Base-by-base conservation (phyloP, 2,329 filamentous ascomycete genomes). In the Zymoseptoria crescenta region DNA sequence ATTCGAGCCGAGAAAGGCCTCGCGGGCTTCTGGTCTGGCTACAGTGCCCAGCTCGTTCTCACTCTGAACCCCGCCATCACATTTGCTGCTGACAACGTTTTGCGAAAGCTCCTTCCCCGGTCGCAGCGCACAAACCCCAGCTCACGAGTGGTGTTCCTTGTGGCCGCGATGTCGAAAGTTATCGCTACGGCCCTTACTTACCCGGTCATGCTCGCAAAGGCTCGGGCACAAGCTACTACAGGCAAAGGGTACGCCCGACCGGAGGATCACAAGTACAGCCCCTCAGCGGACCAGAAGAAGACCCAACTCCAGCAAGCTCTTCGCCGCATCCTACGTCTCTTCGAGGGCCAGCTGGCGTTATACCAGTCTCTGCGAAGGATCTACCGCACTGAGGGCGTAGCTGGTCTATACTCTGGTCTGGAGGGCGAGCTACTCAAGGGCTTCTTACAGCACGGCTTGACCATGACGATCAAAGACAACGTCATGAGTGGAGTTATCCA, bases 21-120 rank as follows among this genome's bases (percentile, higher is more conserved):
- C 8, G 70, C 78, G 51, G 91, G 90, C 2, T 87, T 96, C 67
- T 96, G 91, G 92, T 87, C 90, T 0, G 91, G 91, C 0, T 96
- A 96, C 72, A 89, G 88, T 20, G 90, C 91, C 1, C 87, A 83
- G 21, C 73, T 96, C 59, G 80, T 96, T 48, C 76, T 96, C 55
- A 92, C 91, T 0, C 78, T 96, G 28, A 96, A 96, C 68, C 91
- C 92, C 1, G 87, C 87, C 64, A 81, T 96, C 63, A 96, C 92
- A 0, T 92, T 96, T 71, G 86, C 93, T 65, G 77, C 96, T 29
- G 89, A 95, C 69, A 86, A 90, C 66, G 75, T 85, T 9, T 76
- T 94, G 20, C 86, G 87, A 64, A 80, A 83, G 56, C 75, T 86
- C 7, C 77, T 91, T 1, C 78, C 81, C 3, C 74, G 77, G 7